Conservation (phyloP, 306 rosid genomes). For the Lagenaria siceraria region DNA sequence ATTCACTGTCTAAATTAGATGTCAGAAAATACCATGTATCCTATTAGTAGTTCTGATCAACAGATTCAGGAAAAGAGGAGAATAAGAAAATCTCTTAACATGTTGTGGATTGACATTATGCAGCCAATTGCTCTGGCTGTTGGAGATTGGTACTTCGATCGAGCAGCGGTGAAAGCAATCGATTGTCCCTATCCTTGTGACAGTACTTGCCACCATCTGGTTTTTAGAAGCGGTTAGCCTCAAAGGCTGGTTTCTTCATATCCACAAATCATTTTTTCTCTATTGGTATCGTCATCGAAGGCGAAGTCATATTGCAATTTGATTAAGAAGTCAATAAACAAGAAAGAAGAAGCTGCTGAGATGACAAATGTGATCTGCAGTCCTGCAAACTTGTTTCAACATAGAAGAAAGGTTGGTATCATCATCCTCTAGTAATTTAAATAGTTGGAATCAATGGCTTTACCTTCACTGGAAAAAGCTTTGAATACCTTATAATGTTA, state of each 20-base stretch:
- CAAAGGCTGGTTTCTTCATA: background rate
- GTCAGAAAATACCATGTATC: background rate
- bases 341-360: background rate
- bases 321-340: slow-evolving; percentile 4
- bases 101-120: slow-evolving; percentile 11
- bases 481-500: background rate
- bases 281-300: background rate
- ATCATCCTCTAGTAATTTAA: background rate
- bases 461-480: background rate
- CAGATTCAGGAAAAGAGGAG: background rate
- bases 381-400: slow-evolving; percentile 2
- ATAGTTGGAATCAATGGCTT: background rate
- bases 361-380: slow-evolving; percentile 5
- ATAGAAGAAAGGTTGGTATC: background rate
- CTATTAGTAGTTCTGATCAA: background rate
- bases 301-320: background rate
- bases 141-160: slow-evolving; percentile 85
- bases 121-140: slow-evolving; percentile 83
- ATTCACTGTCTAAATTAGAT: background rate
- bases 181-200: slow-evolving; percentile 94
- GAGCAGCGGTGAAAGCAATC: slow-evolving; percentile 49
- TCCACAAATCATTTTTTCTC: background rate
- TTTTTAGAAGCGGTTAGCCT: slow-evolving; percentile 26
- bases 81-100: slow-evolving; percentile 1
- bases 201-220: slow-evolving; percentile 69